Percentiles rank a stretch among this genome's conserved stretches.
Conservation (phyloP, 345 rosid species). For the Boechera divaricarpa region DNA sequence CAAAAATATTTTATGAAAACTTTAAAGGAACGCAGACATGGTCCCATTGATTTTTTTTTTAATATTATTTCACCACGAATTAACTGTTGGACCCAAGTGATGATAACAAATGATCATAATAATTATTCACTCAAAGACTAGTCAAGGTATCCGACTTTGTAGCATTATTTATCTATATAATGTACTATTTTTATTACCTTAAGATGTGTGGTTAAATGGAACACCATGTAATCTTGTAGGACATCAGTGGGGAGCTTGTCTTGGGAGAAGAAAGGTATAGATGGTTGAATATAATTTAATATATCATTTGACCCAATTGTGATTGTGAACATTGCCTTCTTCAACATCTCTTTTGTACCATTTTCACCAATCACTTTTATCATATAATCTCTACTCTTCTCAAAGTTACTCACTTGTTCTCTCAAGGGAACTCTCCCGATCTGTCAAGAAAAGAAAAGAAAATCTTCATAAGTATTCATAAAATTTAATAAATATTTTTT, state of each 20-base stretch:
- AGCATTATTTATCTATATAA: background rate
- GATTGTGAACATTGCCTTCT: constrained; percentile 57
- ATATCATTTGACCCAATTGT: constrained; percentile 66
- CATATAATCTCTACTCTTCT: constrained; percentile 56
- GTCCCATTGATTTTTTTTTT: background rate
- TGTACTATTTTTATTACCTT: constrained; percentile 41
- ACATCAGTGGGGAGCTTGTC: constrained; percentile 43
- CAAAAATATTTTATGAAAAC: background rate
- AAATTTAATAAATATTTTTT: too few species aligned
- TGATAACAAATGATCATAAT: background rate
- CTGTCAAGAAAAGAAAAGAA: constrained; percentile 18
- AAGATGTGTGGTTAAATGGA: constrained; percentile 56
- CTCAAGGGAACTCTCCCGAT: constrained; percentile 57
- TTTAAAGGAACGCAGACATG: background rate
- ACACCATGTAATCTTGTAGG: constrained; percentile 59
- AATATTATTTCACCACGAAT: background rate
- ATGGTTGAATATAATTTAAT: constrained; percentile 57
- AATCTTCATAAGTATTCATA: too few species aligned
- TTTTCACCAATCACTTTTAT: constrained; percentile 52
- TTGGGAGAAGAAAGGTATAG: constrained; percentile 52
- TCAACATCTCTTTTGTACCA: constrained; percentile 49
- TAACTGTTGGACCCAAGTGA: background rate
- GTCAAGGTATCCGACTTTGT: background rate
- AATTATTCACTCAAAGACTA: background rate
- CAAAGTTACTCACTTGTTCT: constrained; percentile 61